These are phyloP conservation scores for Talaromyces adpressus DNA, from an alignment of 495 filamentous ascomycete genomes.

Conservation along the genomic window DNA sequence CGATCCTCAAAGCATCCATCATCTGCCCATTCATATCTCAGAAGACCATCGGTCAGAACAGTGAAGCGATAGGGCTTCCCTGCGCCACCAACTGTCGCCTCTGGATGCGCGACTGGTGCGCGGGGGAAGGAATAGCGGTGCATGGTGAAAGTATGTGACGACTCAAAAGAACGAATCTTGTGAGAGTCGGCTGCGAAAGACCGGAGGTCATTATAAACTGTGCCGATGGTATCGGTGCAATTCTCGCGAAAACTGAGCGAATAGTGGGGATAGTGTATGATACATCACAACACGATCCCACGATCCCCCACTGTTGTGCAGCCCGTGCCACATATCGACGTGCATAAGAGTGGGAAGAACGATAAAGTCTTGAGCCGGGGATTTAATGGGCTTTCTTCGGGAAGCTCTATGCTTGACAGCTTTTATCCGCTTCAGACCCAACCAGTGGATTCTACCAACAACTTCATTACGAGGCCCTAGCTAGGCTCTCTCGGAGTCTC, in stretches of 20 bases:
- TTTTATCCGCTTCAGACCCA: not conserved
- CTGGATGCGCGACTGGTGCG: slow-evolving; percentile 35
- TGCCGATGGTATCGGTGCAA: not conserved
- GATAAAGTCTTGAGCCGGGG: not conserved
- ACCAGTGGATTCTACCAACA: not conserved
- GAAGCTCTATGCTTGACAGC: not conserved
- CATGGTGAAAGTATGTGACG: slow-evolving; percentile 11
- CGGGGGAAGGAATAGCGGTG: slow-evolving; percentile 38
- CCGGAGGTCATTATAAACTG: not conserved
- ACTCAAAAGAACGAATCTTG: not conserved
- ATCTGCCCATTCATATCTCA: slow-evolving; percentile 52
- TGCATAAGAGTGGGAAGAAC: not conserved
- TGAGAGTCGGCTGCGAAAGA: not conserved
- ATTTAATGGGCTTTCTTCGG: not conserved
- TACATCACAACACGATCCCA: not conserved
- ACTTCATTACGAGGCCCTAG: not conserved
- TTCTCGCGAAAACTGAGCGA: not conserved
- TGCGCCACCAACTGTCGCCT: slow-evolving; percentile 37
- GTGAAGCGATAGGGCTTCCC: slow-evolving; percentile 44
- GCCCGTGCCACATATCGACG: not conserved
- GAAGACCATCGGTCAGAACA: slow-evolving; percentile 40
- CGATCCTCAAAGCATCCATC: slow-evolving; percentile 52
- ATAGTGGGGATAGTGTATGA: not conserved
- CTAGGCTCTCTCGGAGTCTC: not conserved
- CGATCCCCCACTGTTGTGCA: not conserved